These are phyloP conservation scores for Talaromyces funiculosus DNA, from an alignment of 2,329 filamentous ascomycete genomes.

Conservation along the genomic window DNA sequence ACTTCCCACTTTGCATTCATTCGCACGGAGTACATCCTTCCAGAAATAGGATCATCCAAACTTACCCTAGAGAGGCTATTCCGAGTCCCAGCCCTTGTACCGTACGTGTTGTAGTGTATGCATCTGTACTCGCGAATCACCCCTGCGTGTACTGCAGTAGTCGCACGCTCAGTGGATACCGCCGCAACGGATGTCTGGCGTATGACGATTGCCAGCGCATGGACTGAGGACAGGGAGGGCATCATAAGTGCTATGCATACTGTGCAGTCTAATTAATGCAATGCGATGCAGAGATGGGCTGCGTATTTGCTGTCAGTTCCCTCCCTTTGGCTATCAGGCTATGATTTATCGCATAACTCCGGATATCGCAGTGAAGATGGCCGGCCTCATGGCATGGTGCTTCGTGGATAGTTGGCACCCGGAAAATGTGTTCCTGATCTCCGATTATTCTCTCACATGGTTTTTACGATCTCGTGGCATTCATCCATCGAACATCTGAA, in stretches of 20 bases:
- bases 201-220: constrained; percentile 5
- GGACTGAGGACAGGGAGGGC: background rate
- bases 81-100: background rate
- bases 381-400: background rate
- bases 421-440: background rate
- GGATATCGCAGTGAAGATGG: background rate
- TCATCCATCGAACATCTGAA: background rate
- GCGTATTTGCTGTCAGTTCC: background rate
- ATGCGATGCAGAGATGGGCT: background rate
- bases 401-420: background rate
- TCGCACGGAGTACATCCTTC: background rate
- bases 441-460: background rate
- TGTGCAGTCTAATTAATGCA: background rate
- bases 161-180: constrained; percentile 1
- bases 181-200: constrained; percentile 1
- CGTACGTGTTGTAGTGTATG: too few relatives aligned
- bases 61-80: background rate
- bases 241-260: background rate
- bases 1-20: background rate
- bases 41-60: background rate
- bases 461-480: background rate
- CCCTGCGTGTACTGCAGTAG: constrained; percentile 6
- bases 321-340: background rate
- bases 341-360: background rate
- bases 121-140: background rate